Evolutionary conservation across 345 rosid genomes (phyloP).

Genomic region (Lepidium aucheri): DNA sequence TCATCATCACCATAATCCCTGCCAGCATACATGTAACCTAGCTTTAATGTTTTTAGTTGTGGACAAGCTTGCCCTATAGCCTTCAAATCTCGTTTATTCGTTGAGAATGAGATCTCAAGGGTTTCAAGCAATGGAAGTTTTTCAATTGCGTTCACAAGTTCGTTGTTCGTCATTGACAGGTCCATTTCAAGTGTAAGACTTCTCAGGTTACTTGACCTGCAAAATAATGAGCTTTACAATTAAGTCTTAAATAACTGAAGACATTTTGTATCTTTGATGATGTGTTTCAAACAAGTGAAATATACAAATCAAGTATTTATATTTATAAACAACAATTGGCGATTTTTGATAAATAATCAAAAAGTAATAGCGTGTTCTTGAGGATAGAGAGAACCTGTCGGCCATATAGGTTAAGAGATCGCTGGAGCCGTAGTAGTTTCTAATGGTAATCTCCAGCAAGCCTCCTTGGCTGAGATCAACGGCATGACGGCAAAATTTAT

Average conservation of each 20-base stretch:
- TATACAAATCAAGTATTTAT: no score
- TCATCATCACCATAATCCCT: no score
- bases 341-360: no score
- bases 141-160: slow-evolving; percentile 24
- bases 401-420: not conserved
- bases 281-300: no score
- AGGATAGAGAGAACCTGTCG: not conserved
- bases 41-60: not conserved
- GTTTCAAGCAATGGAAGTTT: slow-evolving; percentile 44
- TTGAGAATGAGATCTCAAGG: slow-evolving; percentile 9
- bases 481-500: not conserved
- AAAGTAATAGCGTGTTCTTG: no score
- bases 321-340: no score
- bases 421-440: slow-evolving; percentile 3
- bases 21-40: slow-evolving; percentile 8
- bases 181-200: no score
- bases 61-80: not conserved
- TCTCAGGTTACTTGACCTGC: no score
- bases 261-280: no score
- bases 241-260: no score
- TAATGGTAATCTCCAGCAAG: not conserved
- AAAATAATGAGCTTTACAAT: no score
- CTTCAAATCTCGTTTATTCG: no score
- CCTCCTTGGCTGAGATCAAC: not conserved
- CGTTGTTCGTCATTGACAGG: not conserved